A percentile compares a stretch with the other conserved stretches of the same genome.
These are phyloP conservation scores for Pseudogymnoascus sp. DNA, from an alignment of 2,329 filamentous ascomycete species.

Conservation along the genomic window DNA sequence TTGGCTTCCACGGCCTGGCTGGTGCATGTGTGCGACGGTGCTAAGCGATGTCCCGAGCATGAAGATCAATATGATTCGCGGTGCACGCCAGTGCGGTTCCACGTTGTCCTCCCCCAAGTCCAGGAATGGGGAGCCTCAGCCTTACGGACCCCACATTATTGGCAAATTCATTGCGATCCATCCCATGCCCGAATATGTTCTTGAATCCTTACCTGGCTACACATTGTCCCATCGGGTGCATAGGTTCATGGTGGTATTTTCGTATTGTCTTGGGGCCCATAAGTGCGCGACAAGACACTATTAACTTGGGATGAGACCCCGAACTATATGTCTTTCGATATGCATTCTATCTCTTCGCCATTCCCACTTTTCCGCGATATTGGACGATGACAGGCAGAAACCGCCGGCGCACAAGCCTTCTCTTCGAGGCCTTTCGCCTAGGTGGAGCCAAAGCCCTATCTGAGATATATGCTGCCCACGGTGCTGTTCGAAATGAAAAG, in stretches of 20 bases:
- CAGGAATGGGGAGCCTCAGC: background rate
- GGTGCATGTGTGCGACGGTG: background rate
- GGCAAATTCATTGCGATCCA: background rate
- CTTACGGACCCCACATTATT: background rate
- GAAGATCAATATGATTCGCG: background rate
- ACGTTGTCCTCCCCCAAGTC: background rate
- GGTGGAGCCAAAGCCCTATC: background rate
- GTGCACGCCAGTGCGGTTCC: background rate
- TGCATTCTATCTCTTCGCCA: background rate
- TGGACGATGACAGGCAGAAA: background rate
- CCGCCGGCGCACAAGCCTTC: background rate
- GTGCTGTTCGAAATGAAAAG: slow-evolving; percentile 8
- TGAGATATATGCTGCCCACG: slow-evolving; percentile 11
- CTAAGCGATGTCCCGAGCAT: background rate
- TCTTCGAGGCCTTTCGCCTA: background rate
- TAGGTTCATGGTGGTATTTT: background rate
- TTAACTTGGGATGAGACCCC: background rate
- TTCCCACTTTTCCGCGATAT: background rate
- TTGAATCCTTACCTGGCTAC: background rate
- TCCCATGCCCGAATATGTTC: background rate
- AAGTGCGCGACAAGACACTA: background rate
- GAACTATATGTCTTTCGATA: background rate
- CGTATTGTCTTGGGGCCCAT: background rate
- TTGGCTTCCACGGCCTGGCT: background rate
- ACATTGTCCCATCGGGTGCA: background rate